phyloP scores from a whole-genome alignment of 2,329 filamentous ascomycete genomes.

The Cordyceps militaris region DNA sequence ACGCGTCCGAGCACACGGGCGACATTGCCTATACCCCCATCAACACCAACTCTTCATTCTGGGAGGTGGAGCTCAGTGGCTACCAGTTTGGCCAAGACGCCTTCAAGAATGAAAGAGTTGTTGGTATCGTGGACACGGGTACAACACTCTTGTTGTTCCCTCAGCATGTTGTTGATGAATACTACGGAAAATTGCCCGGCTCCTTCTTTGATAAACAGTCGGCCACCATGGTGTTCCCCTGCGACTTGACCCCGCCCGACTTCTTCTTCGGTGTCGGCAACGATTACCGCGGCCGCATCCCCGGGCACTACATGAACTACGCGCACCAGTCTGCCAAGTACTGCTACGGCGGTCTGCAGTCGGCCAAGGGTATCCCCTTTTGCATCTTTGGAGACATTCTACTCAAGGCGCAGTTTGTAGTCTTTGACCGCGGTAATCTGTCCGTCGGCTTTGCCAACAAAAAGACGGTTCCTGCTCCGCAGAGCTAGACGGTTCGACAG shows the following conservation, averaged over 20 bases:
- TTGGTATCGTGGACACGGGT: conserved; percentile 62
- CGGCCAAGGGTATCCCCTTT: conserved; percentile 29
- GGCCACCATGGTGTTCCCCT: conserved; percentile 55
- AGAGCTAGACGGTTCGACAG: not conserved
- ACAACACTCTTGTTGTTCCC: conserved; percentile 60
- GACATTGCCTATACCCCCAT: conserved; percentile 48
- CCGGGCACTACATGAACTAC: conserved; percentile 33
- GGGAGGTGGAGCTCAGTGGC: conserved; percentile 51
- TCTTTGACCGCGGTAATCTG: conserved; percentile 29
- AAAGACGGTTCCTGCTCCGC: conserved; percentile 14
- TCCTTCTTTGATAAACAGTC: conserved; percentile 36
- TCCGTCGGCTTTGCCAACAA: conserved; percentile 35
- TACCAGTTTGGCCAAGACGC: conserved; percentile 42
- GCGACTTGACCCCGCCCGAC: conserved; percentile 41
- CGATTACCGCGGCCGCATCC: conserved; percentile 27
- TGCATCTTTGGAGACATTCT: conserved; percentile 35
- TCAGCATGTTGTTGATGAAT: conserved; percentile 43
- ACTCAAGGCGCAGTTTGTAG: conserved; percentile 38
- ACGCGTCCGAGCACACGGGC: conserved; percentile 50
- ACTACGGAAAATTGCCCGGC: conserved; percentile 52
- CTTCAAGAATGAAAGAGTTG: conserved; percentile 27
- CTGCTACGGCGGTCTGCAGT: conserved; percentile 34
- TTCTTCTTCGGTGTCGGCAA: conserved; percentile 29
- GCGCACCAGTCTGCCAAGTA: conserved; percentile 19
- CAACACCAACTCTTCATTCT: conserved; percentile 49